These are phyloP conservation scores for Chondrostereum purpureum DNA, from an alignment of 1,284 basidiomycete species.

Conservation along the genomic window DNA sequence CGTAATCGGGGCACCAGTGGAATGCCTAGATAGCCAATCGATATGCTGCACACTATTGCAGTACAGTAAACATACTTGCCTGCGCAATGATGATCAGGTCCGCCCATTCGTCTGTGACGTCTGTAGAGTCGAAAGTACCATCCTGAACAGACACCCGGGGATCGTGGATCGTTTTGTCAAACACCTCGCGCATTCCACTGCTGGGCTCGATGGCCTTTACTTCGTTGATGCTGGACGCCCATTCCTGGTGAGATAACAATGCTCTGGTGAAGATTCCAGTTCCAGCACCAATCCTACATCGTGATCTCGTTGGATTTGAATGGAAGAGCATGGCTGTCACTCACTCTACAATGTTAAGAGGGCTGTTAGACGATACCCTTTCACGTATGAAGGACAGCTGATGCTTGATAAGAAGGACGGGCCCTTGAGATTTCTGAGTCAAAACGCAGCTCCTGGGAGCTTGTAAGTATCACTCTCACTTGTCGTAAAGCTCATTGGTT, in stretches of 20 bases:
- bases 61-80: constrained; percentile 33
- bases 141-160: constrained; percentile 42
- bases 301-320: neutral
- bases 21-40: constrained; percentile 49
- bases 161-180: constrained; percentile 45
- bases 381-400: constrained; percentile 47
- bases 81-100: constrained; percentile 71
- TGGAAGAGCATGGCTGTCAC: constrained; percentile 17
- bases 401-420: constrained; percentile 65
- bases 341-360: constrained; percentile 65
- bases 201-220: constrained; percentile 69
- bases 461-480: constrained; percentile 41
- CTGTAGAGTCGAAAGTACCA: constrained; percentile 61
- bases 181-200: constrained; percentile 62
- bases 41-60: too few species aligned
- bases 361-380: constrained; percentile 28
- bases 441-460: neutral
- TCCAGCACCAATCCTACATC: constrained; percentile 56
- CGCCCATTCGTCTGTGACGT: constrained; percentile 49
- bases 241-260: constrained; percentile 55
- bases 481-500: constrained; percentile 72
- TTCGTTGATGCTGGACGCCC: constrained; percentile 39
- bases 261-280: constrained; percentile 79
- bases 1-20: constrained; percentile 76
- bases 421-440: constrained; percentile 31